Percentiles rank a stretch among this genome's conserved stretches.
Conservation (phyloP, 2,329 filamentous ascomycete species). For the Fusarium heterosporum region DNA sequence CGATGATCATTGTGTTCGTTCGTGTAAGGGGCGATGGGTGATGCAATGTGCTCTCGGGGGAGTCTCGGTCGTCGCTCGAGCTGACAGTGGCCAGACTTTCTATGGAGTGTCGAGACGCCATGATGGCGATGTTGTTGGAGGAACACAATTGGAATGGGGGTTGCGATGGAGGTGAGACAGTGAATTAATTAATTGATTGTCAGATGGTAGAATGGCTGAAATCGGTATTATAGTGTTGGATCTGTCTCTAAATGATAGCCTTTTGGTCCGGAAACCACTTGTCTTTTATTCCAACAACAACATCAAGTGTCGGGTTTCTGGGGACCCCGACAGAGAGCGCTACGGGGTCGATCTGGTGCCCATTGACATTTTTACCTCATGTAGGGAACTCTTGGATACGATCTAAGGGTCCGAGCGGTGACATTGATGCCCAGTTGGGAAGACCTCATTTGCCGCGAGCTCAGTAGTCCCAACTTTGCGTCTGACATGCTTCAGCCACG, state of each 20-base stretch:
- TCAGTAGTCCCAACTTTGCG: neutral
- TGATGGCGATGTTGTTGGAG: neutral
- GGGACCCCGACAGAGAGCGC: neutral
- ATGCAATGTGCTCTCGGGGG: neutral
- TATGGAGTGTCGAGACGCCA: constrained; percentile 3
- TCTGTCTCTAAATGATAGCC: neutral
- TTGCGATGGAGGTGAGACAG: neutral
- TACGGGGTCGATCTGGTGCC: no score
- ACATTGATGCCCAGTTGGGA: neutral
- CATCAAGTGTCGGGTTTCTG: neutral
- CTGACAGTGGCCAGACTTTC: constrained; percentile 6
- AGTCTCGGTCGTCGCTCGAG: neutral
- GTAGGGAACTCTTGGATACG: no score
- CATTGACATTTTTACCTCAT: no score
- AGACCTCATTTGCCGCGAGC: neutral
- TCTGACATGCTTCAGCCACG: neutral
- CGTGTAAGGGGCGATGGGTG: constrained; percentile 1
- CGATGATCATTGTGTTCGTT: constrained; percentile 19
- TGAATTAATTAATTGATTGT: neutral
- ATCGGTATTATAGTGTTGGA: neutral
- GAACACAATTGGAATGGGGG: neutral
- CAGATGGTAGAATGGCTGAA: neutral
- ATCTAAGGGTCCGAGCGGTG: no score
- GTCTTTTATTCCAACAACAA: neutral
- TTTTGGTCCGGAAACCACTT: neutral